Percentiles rank a stretch among this genome's conserved stretches.
Evolutionary conservation across 2,329 filamentous ascomycete species (phyloP).

Genomic region (Incumbomyces delicatus): DNA sequence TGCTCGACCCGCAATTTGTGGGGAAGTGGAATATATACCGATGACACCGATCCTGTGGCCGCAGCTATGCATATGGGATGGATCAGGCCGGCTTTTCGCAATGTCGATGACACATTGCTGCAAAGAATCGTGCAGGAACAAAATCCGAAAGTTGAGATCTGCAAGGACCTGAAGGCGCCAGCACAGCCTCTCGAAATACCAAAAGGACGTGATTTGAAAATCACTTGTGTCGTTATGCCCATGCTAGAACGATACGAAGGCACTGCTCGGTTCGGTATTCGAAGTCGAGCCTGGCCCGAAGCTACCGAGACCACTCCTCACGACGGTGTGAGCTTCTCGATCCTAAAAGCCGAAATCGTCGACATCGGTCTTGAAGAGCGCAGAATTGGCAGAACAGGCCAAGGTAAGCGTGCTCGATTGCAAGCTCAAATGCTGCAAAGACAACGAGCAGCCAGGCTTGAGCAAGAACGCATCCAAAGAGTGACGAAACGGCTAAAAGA

Average conservation of each 20-base stretch:
- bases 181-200: slow-evolving; percentile 42
- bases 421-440: slow-evolving; percentile 26
- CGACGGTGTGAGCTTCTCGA: slow-evolving; percentile 82
- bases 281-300: slow-evolving; percentile 60
- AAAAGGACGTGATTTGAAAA: slow-evolving; percentile 66
- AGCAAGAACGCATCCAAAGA: slow-evolving; percentile 10
- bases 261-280: slow-evolving; percentile 68
- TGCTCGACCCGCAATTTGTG: slow-evolving; percentile 71
- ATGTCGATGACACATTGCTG: slow-evolving; percentile 61
- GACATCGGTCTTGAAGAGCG: slow-evolving; percentile 50
- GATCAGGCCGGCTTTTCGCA: slow-evolving; percentile 79
- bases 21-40: slow-evolving; percentile 91
- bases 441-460: slow-evolving; percentile 12
- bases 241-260: slow-evolving; percentile 65
- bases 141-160: slow-evolving; percentile 34
- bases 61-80: slow-evolving; percentile 90
- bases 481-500: not conserved
- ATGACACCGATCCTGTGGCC: slow-evolving; percentile 87
- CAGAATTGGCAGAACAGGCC: slow-evolving; percentile 37
- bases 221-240: slow-evolving; percentile 77
- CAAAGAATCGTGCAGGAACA: slow-evolving; percentile 42
- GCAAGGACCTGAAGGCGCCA: slow-evolving; percentile 34
- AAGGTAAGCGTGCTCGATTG: slow-evolving; percentile 41
- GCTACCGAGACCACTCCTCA: slow-evolving; percentile 44
- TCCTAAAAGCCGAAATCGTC: slow-evolving; percentile 74